Conservation (phyloP, 148 eudicot species). For the Dysphania ambrosioides region DNA sequence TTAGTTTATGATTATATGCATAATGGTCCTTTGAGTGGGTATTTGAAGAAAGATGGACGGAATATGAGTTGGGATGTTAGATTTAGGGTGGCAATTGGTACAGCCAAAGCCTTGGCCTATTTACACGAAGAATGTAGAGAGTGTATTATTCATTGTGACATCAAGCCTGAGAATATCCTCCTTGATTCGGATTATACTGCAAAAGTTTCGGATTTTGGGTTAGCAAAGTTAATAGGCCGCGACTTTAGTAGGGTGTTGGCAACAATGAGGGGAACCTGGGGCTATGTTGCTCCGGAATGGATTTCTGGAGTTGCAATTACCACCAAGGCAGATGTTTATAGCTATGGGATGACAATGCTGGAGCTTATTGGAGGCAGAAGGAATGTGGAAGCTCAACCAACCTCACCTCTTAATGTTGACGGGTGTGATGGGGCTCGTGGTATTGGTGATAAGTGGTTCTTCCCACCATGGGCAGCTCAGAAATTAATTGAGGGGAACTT, state of each 20-base stretch:
- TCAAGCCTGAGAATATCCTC: conserved; percentile 76
- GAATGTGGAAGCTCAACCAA: conserved; percentile 60
- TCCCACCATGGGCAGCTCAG: conserved; percentile 75
- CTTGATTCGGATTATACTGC: conserved; percentile 55
- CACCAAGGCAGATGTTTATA: conserved; percentile 80
- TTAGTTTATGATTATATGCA: conserved; percentile 82
- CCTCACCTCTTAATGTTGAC: conserved; percentile 20
- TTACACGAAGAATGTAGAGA: conserved; percentile 73
- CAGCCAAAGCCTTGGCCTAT: conserved; percentile 73
- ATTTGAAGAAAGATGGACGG: conserved; percentile 46
- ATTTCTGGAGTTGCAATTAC: conserved; percentile 75
- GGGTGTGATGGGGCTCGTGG: conserved; percentile 20
- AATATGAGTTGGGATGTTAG: conserved; percentile 67
- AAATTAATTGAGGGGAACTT: conserved; percentile 46
- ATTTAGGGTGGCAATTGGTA: conserved; percentile 63
- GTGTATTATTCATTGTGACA: conserved; percentile 80
- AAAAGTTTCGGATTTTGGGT: conserved; percentile 76
- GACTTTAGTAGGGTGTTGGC: conserved; percentile 72
- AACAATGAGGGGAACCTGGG: conserved; percentile 85
- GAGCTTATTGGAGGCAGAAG: conserved; percentile 72
- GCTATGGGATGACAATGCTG: conserved; percentile 80
- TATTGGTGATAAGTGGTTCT: conserved; percentile 61
- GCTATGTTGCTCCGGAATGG: conserved; percentile 91
- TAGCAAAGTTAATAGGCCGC: conserved; percentile 75
- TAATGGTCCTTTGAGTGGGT: conserved; percentile 63